Evolutionary conservation across 164 flowering plant species (phyloP), one percentile per base, ranked within the genome.

Genomic region (Echeveria elegans): DNA sequence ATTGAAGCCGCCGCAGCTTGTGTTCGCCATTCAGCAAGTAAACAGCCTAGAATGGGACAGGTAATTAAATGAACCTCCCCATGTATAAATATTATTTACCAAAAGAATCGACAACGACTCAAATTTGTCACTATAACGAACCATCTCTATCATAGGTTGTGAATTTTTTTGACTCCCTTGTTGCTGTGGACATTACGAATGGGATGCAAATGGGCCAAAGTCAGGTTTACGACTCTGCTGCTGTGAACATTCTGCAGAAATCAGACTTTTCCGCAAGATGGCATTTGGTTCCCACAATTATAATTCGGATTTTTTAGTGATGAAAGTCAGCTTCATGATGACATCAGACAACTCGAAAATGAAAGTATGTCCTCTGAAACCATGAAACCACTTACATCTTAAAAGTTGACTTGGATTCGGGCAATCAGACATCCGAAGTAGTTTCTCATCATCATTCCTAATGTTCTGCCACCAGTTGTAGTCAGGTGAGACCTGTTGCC

Each of bases 31-130:
- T 86, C 89, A 47, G 84, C 96, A 66, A 66, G 77, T 21, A 88
- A 82, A 75, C 82, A 96, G 68, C 96, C 98, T 47, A 78, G 82
- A 36, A 92, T 92, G 98, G 84, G 89, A 38, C 96, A 85, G 88
- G 97, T 91, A n/a, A n/a, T n/a, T n/a, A n/a, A n/a, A n/a, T n/a
- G n/a, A n/a, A n/a, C n/a, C n/a, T n/a, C n/a, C 37, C 37, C 37
- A 34, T 34, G 37, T 34, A 34, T 34, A 3, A 3, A 7, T 34
- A 3, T 34, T 34, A 34, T 34, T 7, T 7, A 3, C 37, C 37
- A 34, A 34, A 34, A 7, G 7, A 34, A 34, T 34, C n/a, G n/a
- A n/a, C n/a, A n/a, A n/a, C n/a, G n/a, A n/a, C n/a, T n/a, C n/a
- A n/a, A n/a, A n/a, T n/a, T n/a, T 34, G 7, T 7, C 37, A 34